A percentile compares a stretch with the other conserved stretches of the same genome.
Evolutionary conservation across 2,329 filamentous ascomycete genomes (phyloP).

Genomic region (Apiospora saccharicola): DNA sequence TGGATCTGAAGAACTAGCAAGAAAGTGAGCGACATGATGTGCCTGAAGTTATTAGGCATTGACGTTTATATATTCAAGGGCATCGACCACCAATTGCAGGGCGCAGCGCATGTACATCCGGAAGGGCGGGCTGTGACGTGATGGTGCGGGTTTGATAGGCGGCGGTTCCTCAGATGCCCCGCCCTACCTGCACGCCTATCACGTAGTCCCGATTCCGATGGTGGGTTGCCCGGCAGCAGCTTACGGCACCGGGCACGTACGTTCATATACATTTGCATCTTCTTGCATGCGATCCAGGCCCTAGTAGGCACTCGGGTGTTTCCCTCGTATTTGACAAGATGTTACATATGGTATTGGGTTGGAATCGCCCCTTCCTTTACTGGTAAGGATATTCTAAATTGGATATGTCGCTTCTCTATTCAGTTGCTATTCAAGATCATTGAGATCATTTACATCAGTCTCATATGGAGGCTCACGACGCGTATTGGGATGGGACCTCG

Average conservation of each 20-base stretch:
- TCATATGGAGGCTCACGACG: background rate
- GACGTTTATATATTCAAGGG: background rate
- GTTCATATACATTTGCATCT: background rate
- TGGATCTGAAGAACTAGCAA: background rate
- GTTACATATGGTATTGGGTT: background rate
- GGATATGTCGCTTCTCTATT: no score
- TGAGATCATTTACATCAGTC: background rate
- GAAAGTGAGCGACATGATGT: background rate
- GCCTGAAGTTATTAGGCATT: background rate
- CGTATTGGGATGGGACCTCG: background rate
- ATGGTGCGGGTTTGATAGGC: background rate
- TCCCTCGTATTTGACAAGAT: background rate
- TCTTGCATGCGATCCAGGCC: background rate
- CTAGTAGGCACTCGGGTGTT: background rate
- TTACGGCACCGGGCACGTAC: background rate
- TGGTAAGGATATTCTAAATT: background rate
- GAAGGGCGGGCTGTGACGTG: slow-evolving; percentile 17
- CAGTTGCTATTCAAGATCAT: background rate
- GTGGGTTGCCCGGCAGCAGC: background rate
- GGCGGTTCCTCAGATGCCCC: background rate
- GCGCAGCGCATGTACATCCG: background rate
- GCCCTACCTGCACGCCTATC: background rate
- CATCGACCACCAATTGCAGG: background rate
- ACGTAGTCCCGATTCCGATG: background rate
- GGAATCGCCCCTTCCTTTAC: background rate